Conservation (phyloP, 768 basidiomycete species). For the Phlebiopsis flavidoalba region DNA sequence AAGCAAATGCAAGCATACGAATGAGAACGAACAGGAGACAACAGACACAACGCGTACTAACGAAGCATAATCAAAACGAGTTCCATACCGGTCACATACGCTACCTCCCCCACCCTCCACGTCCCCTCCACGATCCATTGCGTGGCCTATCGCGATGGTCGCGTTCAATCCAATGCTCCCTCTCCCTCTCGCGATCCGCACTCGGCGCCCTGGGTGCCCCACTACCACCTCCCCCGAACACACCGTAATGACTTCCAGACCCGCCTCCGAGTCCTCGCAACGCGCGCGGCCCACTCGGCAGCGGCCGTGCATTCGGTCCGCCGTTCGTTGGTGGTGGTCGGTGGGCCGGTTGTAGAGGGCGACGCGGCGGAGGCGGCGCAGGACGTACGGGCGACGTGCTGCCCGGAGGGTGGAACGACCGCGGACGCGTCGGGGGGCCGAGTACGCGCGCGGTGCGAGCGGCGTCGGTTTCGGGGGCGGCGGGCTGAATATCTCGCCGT, state of each 20-base stretch:
- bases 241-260: background rate
- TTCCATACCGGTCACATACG: background rate
- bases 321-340: constrained; percentile 25
- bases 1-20: too few species aligned
- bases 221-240: constrained; percentile 10
- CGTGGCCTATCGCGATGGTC: constrained; percentile 23
- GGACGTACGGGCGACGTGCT: constrained; percentile 6
- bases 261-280: constrained; percentile 25
- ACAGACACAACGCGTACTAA: too few species aligned
- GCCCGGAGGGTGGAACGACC: constrained; percentile 32
- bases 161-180: constrained; percentile 30
- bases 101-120: constrained; percentile 4
- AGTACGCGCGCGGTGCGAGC: constrained; percentile 34
- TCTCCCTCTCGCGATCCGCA: constrained; percentile 39
- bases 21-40: too few species aligned
- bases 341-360: constrained; percentile 27
- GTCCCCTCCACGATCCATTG: background rate
- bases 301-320: constrained; percentile 24
- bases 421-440: constrained; percentile 45
- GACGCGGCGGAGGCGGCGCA: constrained; percentile 13
- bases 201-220: constrained; percentile 45
- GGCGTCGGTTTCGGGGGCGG: constrained; percentile 28
- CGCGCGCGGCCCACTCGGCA: constrained; percentile 37
- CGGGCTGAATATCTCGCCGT: constrained; percentile 45
- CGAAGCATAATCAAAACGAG: too few species aligned